Conservation (phyloP, 2,329 filamentous ascomycete genomes). For the Sporothrix protearum region DNA sequence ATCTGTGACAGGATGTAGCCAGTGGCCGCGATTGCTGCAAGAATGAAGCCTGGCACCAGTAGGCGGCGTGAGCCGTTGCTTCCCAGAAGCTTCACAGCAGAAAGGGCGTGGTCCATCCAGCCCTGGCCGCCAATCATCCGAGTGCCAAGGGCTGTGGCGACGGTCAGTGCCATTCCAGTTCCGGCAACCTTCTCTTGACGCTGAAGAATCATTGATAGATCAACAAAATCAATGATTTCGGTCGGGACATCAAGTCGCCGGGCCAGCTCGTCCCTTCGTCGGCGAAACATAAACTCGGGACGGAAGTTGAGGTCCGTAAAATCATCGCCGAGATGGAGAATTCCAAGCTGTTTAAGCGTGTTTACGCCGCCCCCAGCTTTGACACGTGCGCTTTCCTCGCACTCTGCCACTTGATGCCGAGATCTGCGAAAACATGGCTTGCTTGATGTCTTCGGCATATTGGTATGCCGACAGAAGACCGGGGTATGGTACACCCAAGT, state of each 20-base stretch:
- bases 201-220: conserved; percentile 76
- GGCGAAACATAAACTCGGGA: conserved; percentile 89
- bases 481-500: conserved; percentile 81
- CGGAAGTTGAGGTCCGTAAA: conserved; percentile 84
- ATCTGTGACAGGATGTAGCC: conserved; percentile 84
- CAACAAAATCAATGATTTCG: conserved; percentile 90
- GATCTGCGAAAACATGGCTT: conserved; percentile 87
- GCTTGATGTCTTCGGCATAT: conserved; percentile 89
- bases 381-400: conserved; percentile 79
- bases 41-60: conserved; percentile 73
- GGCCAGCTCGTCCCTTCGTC: conserved; percentile 74
- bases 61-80: conserved; percentile 76
- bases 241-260: conserved; percentile 83
- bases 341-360: conserved; percentile 80
- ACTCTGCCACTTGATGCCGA: conserved; percentile 69
- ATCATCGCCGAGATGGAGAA: conserved; percentile 83
- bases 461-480: conserved; percentile 81
- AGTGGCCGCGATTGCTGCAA: conserved; percentile 69
- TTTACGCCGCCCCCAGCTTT: conserved; percentile 79
- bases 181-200: conserved; percentile 92
- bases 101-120: conserved; percentile 85
- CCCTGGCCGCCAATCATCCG: conserved; percentile 77
- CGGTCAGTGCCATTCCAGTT: conserved; percentile 89
- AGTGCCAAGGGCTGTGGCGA: conserved; percentile 79
- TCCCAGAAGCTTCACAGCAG: conserved; percentile 74